phyloP scores from a whole-genome alignment of 495 filamentous ascomycete species.

The Jackrogersella multiformis region DNA sequence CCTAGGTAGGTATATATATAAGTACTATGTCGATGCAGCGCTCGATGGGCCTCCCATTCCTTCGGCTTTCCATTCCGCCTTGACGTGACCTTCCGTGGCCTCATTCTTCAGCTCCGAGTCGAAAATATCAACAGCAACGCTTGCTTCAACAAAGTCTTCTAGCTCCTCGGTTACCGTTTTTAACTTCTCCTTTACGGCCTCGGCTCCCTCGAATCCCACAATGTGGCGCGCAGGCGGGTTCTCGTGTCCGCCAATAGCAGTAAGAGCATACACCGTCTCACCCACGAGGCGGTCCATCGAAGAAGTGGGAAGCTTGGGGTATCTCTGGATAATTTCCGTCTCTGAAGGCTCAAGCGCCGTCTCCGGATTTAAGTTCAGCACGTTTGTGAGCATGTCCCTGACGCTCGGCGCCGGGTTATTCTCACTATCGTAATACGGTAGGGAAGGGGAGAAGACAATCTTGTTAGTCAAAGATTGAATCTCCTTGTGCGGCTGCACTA shows the following conservation, averaged over 20 bases:
- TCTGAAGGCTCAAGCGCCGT: conserved; percentile 57
- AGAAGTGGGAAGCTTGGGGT: conserved; percentile 71
- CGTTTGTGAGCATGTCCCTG: conserved; percentile 79
- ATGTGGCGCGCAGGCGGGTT: conserved; percentile 96
- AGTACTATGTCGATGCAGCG: conserved; percentile 7
- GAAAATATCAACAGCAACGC: conserved; percentile 81
- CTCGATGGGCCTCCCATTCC: conserved; percentile 25
- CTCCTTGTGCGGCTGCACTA: conserved; percentile 88
- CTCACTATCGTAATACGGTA: conserved; percentile 75
- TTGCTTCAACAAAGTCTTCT: conserved; percentile 94
- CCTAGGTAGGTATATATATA: background rate
- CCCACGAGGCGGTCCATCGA: conserved; percentile 75
- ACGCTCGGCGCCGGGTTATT: conserved; percentile 82
- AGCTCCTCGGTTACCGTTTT: conserved; percentile 96
- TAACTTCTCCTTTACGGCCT: conserved; percentile 92
- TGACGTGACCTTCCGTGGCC: conserved; percentile 51
- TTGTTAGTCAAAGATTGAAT: conserved; percentile 85
- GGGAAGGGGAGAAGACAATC: conserved; percentile 79
- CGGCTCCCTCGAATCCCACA: conserved; percentile 88
- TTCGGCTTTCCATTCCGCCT: conserved; percentile 34
- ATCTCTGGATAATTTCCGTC: conserved; percentile 72
- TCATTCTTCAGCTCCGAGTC: conserved; percentile 60
- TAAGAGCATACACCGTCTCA: conserved; percentile 92
- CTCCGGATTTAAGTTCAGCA: conserved; percentile 67
- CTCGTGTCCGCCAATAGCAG: conserved; percentile 91